Percentiles rank a stretch among this genome's conserved stretches.
These are phyloP conservation scores for Mediolabrus comicus DNA, from an alignment of 108 stramenopile genomes.

Conservation along the genomic window DNA sequence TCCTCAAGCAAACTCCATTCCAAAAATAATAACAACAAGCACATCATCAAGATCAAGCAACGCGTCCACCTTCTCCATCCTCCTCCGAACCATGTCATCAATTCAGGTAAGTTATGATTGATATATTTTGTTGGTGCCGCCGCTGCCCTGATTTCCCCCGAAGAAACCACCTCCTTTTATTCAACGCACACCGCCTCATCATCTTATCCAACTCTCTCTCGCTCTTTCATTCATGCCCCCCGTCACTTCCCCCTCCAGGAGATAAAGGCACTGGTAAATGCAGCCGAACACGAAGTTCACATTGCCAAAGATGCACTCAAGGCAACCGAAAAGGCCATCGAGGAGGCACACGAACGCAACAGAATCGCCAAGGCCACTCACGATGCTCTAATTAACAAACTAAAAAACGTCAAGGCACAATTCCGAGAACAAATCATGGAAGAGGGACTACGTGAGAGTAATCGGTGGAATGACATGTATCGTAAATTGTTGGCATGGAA, in stretches of 20 bases:
- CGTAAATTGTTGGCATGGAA: conserved; percentile 11
- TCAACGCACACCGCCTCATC: too few species aligned
- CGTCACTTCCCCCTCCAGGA: too few species aligned
- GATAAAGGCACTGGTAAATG: not conserved
- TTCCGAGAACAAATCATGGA: conserved; percentile 6
- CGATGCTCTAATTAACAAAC: not conserved
- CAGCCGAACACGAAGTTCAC: not conserved
- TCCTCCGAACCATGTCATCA: not conserved
- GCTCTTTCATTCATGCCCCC: too few species aligned
- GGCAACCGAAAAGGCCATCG: conserved; percentile 1
- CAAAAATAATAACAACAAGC: not conserved
- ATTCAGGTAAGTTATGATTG: not conserved
- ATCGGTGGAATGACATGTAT: conserved; percentile 29
- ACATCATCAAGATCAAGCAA: too few species aligned
- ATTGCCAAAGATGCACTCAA: not conserved
- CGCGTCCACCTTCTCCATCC: not conserved
- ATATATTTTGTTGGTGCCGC: too few species aligned
- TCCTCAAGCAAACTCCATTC: not conserved
- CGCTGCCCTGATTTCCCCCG: too few species aligned
- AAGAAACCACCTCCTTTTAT: too few species aligned
- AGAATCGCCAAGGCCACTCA: not conserved
- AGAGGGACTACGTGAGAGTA: not conserved
- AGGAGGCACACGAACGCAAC: not conserved
- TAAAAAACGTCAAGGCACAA: not conserved
- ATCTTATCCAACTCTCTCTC: not conserved